Conservation (phyloP, 768 basidiomycete genomes). For the Xerocomus potaroensis region DNA sequence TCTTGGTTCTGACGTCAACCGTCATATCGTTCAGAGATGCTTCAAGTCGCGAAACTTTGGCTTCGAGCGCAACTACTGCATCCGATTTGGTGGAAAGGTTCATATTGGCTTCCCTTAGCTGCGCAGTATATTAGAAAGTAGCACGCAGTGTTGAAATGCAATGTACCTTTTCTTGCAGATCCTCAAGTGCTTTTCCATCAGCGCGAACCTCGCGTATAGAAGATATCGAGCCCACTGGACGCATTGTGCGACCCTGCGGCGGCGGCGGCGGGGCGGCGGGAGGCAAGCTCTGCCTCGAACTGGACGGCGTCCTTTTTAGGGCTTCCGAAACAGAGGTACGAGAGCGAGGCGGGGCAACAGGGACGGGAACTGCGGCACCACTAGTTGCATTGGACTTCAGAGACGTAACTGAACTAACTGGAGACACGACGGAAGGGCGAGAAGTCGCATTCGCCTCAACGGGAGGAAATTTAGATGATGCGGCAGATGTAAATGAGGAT, state of each 20-base stretch:
- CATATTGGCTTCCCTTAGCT: constrained; percentile 62
- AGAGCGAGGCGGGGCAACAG: constrained; percentile 40
- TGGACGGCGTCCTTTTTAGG: constrained; percentile 46
- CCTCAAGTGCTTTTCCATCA: constrained; percentile 52
- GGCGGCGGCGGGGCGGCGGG: constrained; percentile 20
- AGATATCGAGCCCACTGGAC: constrained; percentile 58
- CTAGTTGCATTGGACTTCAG: constrained; percentile 37
- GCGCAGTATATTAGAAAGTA: constrained; percentile 1
- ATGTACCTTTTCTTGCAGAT: constrained; percentile 56
- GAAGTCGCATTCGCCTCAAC: constrained; percentile 26
- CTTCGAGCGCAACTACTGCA: constrained; percentile 49
- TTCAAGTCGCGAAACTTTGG: constrained; percentile 46
- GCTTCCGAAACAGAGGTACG: constrained; percentile 68
- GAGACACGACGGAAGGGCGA: constrained; percentile 54
- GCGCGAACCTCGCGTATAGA: constrained; percentile 70
- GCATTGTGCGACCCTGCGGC: constrained; percentile 39
- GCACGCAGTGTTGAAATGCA: background rate
- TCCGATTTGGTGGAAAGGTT: constrained; percentile 50
- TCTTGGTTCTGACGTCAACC: constrained; percentile 48
- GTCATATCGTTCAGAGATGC: constrained; percentile 43
- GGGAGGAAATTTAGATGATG: constrained; percentile 18
- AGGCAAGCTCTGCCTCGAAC: constrained; percentile 41
- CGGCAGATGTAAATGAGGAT: constrained; percentile 22
- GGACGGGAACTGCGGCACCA: constrained; percentile 5
- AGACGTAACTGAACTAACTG: constrained; percentile 49